Evolutionary conservation across 83 land plant genomes (phyloP).

Genomic region (Diphasiastrum complanatum): DNA sequence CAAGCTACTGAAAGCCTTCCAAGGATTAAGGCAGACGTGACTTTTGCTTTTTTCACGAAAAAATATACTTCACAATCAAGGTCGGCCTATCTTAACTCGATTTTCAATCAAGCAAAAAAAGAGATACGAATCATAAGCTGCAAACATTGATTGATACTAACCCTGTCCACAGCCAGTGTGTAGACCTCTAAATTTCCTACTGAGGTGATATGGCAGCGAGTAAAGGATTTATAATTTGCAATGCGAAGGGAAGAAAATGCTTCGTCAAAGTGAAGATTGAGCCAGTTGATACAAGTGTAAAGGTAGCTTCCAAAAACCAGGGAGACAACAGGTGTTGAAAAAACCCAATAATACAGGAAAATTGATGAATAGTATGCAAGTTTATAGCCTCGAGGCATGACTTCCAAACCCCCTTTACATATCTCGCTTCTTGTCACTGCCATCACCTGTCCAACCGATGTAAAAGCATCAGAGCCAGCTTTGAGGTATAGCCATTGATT

Average conservation of each 20-base stretch:
- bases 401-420: slow-evolving; percentile 71
- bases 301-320: slow-evolving; percentile 92
- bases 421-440: slow-evolving; percentile 85
- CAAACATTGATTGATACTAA: slow-evolving; percentile 8
- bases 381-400: slow-evolving; percentile 70
- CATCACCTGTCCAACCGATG: slow-evolving; percentile 62
- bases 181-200: slow-evolving; percentile 73
- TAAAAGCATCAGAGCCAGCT: slow-evolving; percentile 2
- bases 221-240: slow-evolving; percentile 90
- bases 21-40: neutral
- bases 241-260: slow-evolving; percentile 95
- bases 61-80: too few species aligned
- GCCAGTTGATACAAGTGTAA: slow-evolving; percentile 94
- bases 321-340: slow-evolving; percentile 93
- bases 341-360: slow-evolving; percentile 91
- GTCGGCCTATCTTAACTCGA: neutral
- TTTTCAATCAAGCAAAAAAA: neutral
- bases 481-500: neutral
- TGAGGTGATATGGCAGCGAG: slow-evolving; percentile 72
- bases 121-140: neutral
- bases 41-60: too few species aligned
- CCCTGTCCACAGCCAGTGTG: slow-evolving; percentile 94
- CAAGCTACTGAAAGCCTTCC: neutral
- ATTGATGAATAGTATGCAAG: slow-evolving; percentile 71
- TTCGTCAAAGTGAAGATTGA: slow-evolving; percentile 94